Percentiles rank a stretch among this genome's conserved stretches.
These are phyloP conservation scores for Sugiyamaella lignohabitans DNA, from an alignment of 805 yeast species.

Conservation along the genomic window DNA sequence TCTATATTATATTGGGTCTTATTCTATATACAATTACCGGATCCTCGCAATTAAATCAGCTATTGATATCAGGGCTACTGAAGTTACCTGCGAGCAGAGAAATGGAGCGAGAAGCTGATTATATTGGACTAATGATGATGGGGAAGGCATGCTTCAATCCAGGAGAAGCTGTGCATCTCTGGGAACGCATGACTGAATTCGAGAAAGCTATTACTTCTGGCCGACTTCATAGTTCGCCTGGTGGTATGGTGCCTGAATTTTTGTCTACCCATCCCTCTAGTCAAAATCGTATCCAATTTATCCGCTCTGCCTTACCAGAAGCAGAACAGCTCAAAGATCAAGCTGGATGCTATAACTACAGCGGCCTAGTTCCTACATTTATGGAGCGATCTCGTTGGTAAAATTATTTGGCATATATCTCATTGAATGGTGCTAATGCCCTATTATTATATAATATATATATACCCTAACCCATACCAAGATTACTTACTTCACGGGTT, in stretches of 20 bases:
- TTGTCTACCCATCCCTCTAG: constrained; percentile 88
- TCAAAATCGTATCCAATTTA: constrained; percentile 59
- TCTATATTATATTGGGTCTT: constrained; percentile 51
- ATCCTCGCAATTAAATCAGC: constrained; percentile 43
- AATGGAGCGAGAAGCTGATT: constrained; percentile 96
- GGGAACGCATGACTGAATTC: constrained; percentile 70
- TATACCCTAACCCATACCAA: too few relatives aligned
- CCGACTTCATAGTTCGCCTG: constrained; percentile 24
- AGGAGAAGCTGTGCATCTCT: constrained; percentile 61
- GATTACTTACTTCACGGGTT: too few relatives aligned
- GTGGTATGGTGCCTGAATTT: constrained; percentile 46
- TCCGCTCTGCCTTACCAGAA: constrained; percentile 55
- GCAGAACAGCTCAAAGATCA: constrained; percentile 34
- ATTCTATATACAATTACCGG: constrained; percentile 59
- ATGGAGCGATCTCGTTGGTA: constrained; percentile 6
- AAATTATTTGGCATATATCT: neutral
- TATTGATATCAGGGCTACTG: constrained; percentile 50
- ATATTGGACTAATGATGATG: constrained; percentile 89
- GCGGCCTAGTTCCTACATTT: constrained; percentile 8
- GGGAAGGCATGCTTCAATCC: constrained; percentile 84
- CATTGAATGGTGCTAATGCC: neutral
- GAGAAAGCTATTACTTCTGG: constrained; percentile 28
- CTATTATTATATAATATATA: neutral
- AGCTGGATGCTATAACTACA: constrained; percentile 34
- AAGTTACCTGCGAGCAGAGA: constrained; percentile 82